Base-by-base conservation (phyloP, 2,329 filamentous ascomycete species). In the Byssochlamys sp. region DNA sequence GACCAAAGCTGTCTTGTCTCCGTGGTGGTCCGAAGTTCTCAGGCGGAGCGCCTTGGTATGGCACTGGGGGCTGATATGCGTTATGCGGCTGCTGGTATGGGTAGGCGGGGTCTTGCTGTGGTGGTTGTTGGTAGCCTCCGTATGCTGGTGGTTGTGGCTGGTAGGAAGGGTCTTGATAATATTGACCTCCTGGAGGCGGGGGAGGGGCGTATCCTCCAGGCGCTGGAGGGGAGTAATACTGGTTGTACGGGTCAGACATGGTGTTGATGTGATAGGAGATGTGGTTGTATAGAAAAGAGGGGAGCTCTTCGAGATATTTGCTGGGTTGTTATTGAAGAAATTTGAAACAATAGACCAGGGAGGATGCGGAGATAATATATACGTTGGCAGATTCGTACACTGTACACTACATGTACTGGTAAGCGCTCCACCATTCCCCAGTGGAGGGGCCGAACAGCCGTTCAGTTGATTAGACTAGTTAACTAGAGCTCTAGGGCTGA, bases 191-290 rank as follows among this genome's bases (percentile, higher is more conserved):
- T 4, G 64, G 63, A 27, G 67, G 64, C 53, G 68, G 67, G 59
- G 63, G 66, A 48, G 58, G 50, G 35, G 62, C 59, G 14, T 59
- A 63, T 45, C 39, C 39, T 51, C 61, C 62, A 7, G 63, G 65
- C 10, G 62, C 66, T 51, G 69, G 60, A 55, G 68, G 58, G 57
- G 65, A 55, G 57, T 67, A 66, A 55, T 74, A 67, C 49, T 76
- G 72, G 61, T 79, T 74, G 73, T 81, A 81, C 39, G 78, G 78
- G 58, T 78, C 78, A 14, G 79, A 81, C 80, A 82, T 82, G 58
- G 39, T 70, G 62, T 52, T 48, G n/a, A 55, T 11, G 31, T 9
- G 29, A 14, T 31, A 10, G 10, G 10, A 12, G 31, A 26, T 26
- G 24, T 26, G 49, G 45, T 24, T 26, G n/a, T 26, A 33, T 33